Base-by-base conservation (phyloP, 768 basidiomycete species). In the Erythrobasidium yunnanense region DNA sequence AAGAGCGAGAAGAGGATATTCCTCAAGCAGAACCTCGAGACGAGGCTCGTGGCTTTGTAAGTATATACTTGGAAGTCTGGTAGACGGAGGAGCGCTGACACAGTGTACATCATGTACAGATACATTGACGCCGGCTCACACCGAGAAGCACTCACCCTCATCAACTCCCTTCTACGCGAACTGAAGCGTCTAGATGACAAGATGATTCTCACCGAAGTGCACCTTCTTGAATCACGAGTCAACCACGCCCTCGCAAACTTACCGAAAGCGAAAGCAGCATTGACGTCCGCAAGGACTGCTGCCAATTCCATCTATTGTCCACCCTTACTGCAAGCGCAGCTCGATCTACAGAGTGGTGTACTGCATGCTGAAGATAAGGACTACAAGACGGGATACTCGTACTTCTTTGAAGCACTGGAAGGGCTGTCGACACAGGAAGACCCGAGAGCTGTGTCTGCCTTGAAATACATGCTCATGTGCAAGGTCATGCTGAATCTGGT, bases 391-490 rank as follows among this genome's bases (percentile, higher is more conserved):
- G 93, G 85, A 22, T 77, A 23, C 76, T 90, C 88, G 0, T 99
- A 97, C 78, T 97, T 96, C 78, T 90, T 88, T 71, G 93, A 97
- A 77, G 85, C 90, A 1, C 96, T 97, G 69, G 95, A 99, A 77
- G 90, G 85, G 55, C 79, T 90, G 70, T 83, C 83, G 45, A 75
- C 84, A 1, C 86, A 90, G 65, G 90, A 86, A 20, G 85, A 89
- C 69, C 82, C 83, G 45, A 80, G 77, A 35, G 90, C 90, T 0
- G 79, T 95, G 20, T 83, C 82, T 1, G 90, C 90, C 3, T 79
- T 99, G 70, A 97, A 99, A 77, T 97, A 99, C 77, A 95, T 97
- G 93, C 81, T 96, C 17, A 76, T 96, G 49, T 99, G 95, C 77
- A 97, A 99, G 76, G 86, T 99, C 74, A 99, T 99, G 93, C 80